phyloP scores from a whole-genome alignment of 345 rosid genomes.

The Erucastrum elatum region DNA sequence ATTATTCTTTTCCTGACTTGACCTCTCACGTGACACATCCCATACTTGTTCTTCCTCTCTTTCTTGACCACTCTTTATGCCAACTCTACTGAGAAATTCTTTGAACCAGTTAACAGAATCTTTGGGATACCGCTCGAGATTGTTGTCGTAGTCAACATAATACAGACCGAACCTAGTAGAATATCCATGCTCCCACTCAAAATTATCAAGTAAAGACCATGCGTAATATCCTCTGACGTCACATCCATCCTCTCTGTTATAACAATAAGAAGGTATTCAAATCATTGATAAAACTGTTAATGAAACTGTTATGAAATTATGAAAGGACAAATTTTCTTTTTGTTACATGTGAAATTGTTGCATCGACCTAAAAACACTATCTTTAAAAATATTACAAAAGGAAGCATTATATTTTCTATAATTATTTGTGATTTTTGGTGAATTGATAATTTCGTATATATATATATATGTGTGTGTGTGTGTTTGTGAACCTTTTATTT shows the following conservation, averaged over 20 bases:
- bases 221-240: slow-evolving; percentile 40
- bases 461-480: too few species aligned
- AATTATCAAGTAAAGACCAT: slow-evolving; percentile 50
- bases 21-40: not conserved
- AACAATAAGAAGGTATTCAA: not conserved
- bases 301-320: not conserved
- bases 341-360: not conserved
- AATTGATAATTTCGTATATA: not conserved
- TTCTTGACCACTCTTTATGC: slow-evolving; percentile 6
- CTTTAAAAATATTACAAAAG: too few species aligned
- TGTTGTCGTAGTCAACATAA: slow-evolving; percentile 40
- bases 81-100: slow-evolving; percentile 11
- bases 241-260: slow-evolving; percentile 42
- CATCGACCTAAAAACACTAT: not conserved
- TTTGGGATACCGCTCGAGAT: slow-evolving; percentile 38
- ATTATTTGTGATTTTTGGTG: not conserved
- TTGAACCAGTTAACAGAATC: slow-evolving; percentile 38
- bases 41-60: not conserved
- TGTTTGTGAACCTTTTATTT: too few species aligned
- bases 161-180: slow-evolving; percentile 39
- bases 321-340: not conserved
- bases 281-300: not conserved
- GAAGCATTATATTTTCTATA: not conserved
- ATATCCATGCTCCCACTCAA: slow-evolving; percentile 48
- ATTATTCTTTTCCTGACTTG: not conserved